Conservation (phyloP, 148 eudicot species). For the Talinum fruticosum region DNA sequence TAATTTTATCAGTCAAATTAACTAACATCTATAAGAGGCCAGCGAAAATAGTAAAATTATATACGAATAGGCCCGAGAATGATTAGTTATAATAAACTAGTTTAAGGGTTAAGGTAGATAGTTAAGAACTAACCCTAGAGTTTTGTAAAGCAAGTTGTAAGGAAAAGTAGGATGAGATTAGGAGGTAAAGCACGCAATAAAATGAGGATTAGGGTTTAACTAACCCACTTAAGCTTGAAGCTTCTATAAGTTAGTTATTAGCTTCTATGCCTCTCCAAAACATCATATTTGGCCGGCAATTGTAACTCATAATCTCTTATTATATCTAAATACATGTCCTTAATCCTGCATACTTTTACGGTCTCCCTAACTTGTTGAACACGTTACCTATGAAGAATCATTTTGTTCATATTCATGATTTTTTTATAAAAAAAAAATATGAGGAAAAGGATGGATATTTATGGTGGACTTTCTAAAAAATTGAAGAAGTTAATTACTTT, state of each 20-base stretch:
- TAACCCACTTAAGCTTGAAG: neutral
- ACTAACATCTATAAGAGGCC: too few relatives aligned
- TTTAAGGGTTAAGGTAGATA: neutral
- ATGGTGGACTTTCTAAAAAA: too few relatives aligned
- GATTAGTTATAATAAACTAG: too few relatives aligned
- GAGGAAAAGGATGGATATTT: neutral
- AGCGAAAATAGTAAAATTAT: too few relatives aligned
- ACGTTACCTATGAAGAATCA: neutral
- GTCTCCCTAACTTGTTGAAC: neutral
- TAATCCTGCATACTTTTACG: slow-evolving; percentile 1
- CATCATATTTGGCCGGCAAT: neutral
- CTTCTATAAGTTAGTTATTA: neutral
- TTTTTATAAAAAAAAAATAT: too few relatives aligned
- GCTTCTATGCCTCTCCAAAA: neutral
- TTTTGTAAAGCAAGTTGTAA: neutral
- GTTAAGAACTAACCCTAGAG: neutral
- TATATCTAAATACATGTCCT: neutral
- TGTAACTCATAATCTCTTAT: neutral
- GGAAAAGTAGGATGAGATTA: neutral
- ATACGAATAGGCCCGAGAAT: too few relatives aligned
- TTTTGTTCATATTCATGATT: neutral
- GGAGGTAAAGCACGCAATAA: slow-evolving; percentile 5
- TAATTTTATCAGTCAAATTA: too few relatives aligned
- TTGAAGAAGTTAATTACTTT: too few relatives aligned
- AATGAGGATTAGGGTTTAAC: neutral